phyloP scores from a whole-genome alignment of 2,329 filamentous ascomycete species.

The Penicillium sp. region DNA sequence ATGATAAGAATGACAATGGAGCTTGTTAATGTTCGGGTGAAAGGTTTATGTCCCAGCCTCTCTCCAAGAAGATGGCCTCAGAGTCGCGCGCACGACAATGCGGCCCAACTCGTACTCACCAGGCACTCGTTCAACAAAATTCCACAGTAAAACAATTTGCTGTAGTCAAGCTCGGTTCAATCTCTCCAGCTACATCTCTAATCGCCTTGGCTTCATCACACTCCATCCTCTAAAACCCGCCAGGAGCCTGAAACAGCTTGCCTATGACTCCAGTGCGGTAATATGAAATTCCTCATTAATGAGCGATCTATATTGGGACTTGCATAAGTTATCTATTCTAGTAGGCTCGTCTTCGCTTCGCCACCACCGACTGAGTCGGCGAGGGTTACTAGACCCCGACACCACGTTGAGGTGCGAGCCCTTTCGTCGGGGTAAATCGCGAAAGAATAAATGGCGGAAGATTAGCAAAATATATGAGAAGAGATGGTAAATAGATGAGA shows the following conservation, averaged over 20 bases:
- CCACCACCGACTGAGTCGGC: neutral
- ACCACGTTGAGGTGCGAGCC: conserved; percentile 18
- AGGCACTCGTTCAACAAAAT: too few species aligned
- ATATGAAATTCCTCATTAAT: neutral
- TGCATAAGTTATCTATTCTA: neutral
- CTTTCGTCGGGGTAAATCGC: conserved; percentile 8
- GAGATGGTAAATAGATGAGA: neutral
- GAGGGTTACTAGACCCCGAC: conserved; percentile 14
- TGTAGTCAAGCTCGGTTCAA: too few species aligned
- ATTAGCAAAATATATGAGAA: neutral
- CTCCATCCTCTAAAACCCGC: too few species aligned
- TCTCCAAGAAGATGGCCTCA: too few species aligned
- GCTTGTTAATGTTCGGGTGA: neutral
- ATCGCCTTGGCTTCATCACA: too few species aligned
- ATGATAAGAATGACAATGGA: neutral
- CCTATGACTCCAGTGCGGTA: too few species aligned
- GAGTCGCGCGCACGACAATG: too few species aligned
- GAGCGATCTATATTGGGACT: neutral
- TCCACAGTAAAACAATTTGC: too few species aligned
- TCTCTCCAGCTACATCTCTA: too few species aligned
- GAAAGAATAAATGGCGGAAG: conserved; percentile 4
- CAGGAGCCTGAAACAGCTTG: too few species aligned
- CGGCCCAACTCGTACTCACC: too few species aligned
- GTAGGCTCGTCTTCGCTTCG: conserved; percentile 14
- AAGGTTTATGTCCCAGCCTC: neutral